Evolutionary conservation across 2,329 filamentous ascomycete genomes (phyloP).

Genomic region (Xylariaceae sp.): DNA sequence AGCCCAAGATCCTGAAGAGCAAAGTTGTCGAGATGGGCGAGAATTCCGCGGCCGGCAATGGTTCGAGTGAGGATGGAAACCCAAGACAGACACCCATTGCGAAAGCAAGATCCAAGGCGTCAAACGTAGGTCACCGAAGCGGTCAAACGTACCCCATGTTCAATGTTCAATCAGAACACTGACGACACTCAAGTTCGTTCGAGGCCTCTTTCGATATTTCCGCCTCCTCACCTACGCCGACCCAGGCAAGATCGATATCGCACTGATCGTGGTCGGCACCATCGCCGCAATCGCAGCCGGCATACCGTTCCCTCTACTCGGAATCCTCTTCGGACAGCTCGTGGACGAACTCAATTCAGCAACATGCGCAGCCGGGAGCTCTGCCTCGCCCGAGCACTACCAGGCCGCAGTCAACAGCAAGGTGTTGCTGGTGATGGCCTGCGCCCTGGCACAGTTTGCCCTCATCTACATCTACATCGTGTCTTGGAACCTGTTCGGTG

Average conservation of each 20-base stretch:
- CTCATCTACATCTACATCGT: slow-evolving; percentile 59
- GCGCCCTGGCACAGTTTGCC: slow-evolving; percentile 60
- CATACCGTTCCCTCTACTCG: slow-evolving; percentile 64
- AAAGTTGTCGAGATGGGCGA: slow-evolving; percentile 18
- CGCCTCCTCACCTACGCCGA: slow-evolving; percentile 49
- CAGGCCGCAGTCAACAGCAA: slow-evolving; percentile 50
- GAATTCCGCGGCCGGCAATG: slow-evolving; percentile 14
- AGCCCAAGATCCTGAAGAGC: background rate
- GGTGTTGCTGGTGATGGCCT: slow-evolving; percentile 60
- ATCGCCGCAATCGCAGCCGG: slow-evolving; percentile 58
- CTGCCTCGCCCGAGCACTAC: slow-evolving; percentile 34
- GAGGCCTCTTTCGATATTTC: slow-evolving; percentile 44
- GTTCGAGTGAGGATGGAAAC: slow-evolving; percentile 4
- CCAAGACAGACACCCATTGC: slow-evolving; percentile 6
- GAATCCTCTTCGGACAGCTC: slow-evolving; percentile 65
- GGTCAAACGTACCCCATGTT: background rate
- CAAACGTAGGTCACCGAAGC: slow-evolving; percentile 13
- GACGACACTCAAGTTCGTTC: slow-evolving; percentile 12
- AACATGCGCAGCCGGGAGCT: slow-evolving; percentile 48
- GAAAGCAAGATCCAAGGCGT: slow-evolving; percentile 6
- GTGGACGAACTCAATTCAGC: slow-evolving; percentile 63
- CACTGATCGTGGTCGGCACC: slow-evolving; percentile 46
- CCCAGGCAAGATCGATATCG: slow-evolving; percentile 46
- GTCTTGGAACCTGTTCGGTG: slow-evolving; percentile 61
- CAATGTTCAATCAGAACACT: slow-evolving; percentile 11